Base-by-base conservation (phyloP, 352 stramenopile genomes). In the Thraustotheca clavata region DNA sequence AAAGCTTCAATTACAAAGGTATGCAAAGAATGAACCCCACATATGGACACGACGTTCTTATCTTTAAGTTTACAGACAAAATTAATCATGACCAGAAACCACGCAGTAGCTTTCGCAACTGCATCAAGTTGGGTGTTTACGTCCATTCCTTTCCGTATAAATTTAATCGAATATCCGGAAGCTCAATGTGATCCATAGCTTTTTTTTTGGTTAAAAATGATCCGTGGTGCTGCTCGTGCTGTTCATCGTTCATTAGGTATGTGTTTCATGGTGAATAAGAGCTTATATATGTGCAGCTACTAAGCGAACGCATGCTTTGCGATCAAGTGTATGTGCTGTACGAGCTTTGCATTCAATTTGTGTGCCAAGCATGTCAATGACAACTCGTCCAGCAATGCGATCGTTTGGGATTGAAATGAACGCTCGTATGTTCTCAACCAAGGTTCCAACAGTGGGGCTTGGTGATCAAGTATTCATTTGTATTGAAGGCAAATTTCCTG, bases 401-500 rank as follows among this genome's bases (percentile, higher is more conserved):
- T 35, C n/a, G 11, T 24, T 31, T 11, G n/a, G 24, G 43, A 52
- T 20, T 24, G n/a, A 29, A 1, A n/a, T 35, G 20, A 32, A 29
- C 18, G 22, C 46, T 8, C 57, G 57, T n/a, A 26, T 43, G 22
- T 54, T 65, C 11, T 65, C 57, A 33, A 38, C 16, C n/a, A 27
- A 32, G 16, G 12, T 33, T 18, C 22, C 36, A 7, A 27, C 24
- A 12, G 57, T 65, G 4, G 24, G 47, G 11, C 39, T 65, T 38
- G 84, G 84, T 22, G 84, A 94, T 69, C 79, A 83, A 60, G 82
- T 94, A 59, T 73, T 70, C 27, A 57, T 94, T 20, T 70, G 83
- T 57, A 87, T 91, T 71, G 70, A 76, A 26, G 84, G 84, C 20
- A 79, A 72, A 50, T 69, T 90, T 20, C 77, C 73, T 16, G 83